Conservation (phyloP, 352 stramenopile genomes). For the Saprolegnia parasitica region DNA sequence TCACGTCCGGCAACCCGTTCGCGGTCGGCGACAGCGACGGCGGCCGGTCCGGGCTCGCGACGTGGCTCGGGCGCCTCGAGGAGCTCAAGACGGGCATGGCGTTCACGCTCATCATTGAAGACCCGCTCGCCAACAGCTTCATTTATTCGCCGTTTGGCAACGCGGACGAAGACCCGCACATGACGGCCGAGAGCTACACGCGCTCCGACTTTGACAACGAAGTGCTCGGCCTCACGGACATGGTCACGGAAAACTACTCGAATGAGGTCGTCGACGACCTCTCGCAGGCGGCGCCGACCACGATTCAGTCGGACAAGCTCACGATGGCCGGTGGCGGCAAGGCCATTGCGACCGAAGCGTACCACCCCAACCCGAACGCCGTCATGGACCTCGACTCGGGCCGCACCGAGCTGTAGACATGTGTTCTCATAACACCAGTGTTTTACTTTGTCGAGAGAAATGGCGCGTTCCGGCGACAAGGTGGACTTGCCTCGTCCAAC, state of each 20-base stretch:
- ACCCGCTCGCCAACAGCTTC: constrained; percentile 90
- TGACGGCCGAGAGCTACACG: constrained; percentile 80
- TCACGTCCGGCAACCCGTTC: constrained; percentile 81
- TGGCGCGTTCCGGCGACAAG: no score
- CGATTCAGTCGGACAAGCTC: constrained; percentile 57
- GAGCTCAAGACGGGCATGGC: constrained; percentile 54
- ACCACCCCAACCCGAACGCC: constrained; percentile 57
- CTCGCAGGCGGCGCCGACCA: constrained; percentile 29
- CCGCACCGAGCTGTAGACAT: constrained; percentile 23
- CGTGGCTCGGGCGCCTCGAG: constrained; percentile 49
- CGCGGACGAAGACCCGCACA: constrained; percentile 50
- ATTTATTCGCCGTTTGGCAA: constrained; percentile 66
- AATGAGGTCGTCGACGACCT: constrained; percentile 35
- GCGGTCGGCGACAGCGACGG: constrained; percentile 70
- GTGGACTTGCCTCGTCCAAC: no score
- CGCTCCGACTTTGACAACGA: constrained; percentile 90
- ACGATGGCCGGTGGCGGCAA: constrained; percentile 48
- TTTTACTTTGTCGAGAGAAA: no score
- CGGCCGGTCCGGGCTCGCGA: constrained; percentile 50
- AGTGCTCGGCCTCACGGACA: constrained; percentile 89
- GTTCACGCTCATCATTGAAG: constrained; percentile 88
- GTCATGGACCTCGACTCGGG: constrained; percentile 44
- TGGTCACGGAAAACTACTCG: constrained; percentile 85
- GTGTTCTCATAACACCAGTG: no score
- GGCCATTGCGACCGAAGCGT: constrained; percentile 49